Base-by-base conservation (phyloP, 139 green algal genomes). In the Chlamydomonas sp. region DNA sequence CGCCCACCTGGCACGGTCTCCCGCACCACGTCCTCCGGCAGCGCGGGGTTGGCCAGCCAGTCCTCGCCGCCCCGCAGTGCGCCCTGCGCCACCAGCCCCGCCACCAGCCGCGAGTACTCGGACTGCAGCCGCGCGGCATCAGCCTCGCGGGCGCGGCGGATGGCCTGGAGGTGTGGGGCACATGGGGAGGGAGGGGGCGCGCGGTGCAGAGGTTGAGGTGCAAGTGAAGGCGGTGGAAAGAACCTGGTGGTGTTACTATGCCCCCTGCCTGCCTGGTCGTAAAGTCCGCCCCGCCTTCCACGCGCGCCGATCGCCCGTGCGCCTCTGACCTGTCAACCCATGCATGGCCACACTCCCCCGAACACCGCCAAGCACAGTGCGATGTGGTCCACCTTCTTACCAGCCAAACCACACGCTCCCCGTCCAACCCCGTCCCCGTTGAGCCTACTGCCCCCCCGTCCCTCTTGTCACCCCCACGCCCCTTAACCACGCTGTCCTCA, bases 21-120 rank as follows among this genome's bases (percentile, higher is more conserved):
- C 60, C 90, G 84, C 72, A 99, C 75, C 59, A 99, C 95, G 90
- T 99, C 97, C 16, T 95, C 90, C 0, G 97, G 97, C 57, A 99
- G 92, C 5, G 91, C 94, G 2, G 97, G 97, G 88, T 99, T 98
- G 64, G 95, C 93, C 72, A 99, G 92, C 93, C 92, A 95, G 62
- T 97, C 92, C 72, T 98, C 90, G 8, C 78, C 73, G 20, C 83
- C 89, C 61, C 85, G 78, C 63, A 80, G 73, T 3, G 69, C 63
- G 49, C 62, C 85, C 74, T 97, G 95, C 60, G 94, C 88, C 72
- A 95, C 93, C 73, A 99, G 92, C 6, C 97, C 96, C 59, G 93
- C 83, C 80, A 99, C 96, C 73, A 99, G 91, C n/a, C 95, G 88
- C 63, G 95, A 62, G 92, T 99, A 99, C 93, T 99, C 97, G 14